phyloP scores from a whole-genome alignment of 495 filamentous ascomycete genomes.

The Penicillium fimorum region DNA sequence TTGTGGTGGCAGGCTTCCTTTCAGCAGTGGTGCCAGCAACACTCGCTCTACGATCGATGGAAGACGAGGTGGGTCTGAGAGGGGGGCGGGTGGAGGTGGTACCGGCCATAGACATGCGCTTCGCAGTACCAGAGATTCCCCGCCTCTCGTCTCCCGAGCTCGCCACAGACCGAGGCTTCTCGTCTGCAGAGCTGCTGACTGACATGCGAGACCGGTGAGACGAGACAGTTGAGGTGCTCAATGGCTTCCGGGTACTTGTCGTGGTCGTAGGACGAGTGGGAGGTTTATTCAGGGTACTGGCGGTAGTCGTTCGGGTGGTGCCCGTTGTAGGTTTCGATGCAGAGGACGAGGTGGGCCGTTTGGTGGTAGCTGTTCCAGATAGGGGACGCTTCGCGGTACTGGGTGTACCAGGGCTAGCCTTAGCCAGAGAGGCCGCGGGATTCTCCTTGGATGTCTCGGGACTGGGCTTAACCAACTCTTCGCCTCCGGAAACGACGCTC shows the following conservation, averaged over 20 bases:
- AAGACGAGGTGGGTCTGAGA: slow-evolving; percentile 35
- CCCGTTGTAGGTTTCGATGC: slow-evolving; percentile 31
- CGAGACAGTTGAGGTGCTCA: slow-evolving; percentile 41
- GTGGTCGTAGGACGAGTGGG: slow-evolving; percentile 45
- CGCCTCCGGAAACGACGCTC: slow-evolving; percentile 37
- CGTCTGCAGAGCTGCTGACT: slow-evolving; percentile 50
- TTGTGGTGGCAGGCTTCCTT: slow-evolving; percentile 31
- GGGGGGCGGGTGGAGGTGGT: slow-evolving; percentile 37
- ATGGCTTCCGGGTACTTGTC: slow-evolving; percentile 37
- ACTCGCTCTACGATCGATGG: slow-evolving; percentile 42
- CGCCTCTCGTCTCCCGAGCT: slow-evolving; percentile 50
- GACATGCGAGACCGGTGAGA: slow-evolving; percentile 47
- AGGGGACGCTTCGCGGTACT: slow-evolving; percentile 33
- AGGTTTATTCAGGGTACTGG: slow-evolving; percentile 43
- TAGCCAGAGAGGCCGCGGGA: slow-evolving; percentile 29
- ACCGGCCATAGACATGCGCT: slow-evolving; percentile 49
- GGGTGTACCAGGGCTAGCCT: slow-evolving; percentile 27
- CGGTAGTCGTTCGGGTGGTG: slow-evolving; percentile 28
- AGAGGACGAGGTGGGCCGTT: slow-evolving; percentile 39
- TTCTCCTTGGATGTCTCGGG: slow-evolving; percentile 46
- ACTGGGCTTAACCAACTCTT: slow-evolving; percentile 38
- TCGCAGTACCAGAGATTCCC: slow-evolving; percentile 44
- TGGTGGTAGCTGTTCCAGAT: slow-evolving; percentile 33
- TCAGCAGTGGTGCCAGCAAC: slow-evolving; percentile 36
- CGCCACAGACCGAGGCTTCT: slow-evolving; percentile 43